These are phyloP conservation scores for Colletotrichum aenigma DNA, from an alignment of 2,329 filamentous ascomycete genomes.

Conservation along the genomic window DNA sequence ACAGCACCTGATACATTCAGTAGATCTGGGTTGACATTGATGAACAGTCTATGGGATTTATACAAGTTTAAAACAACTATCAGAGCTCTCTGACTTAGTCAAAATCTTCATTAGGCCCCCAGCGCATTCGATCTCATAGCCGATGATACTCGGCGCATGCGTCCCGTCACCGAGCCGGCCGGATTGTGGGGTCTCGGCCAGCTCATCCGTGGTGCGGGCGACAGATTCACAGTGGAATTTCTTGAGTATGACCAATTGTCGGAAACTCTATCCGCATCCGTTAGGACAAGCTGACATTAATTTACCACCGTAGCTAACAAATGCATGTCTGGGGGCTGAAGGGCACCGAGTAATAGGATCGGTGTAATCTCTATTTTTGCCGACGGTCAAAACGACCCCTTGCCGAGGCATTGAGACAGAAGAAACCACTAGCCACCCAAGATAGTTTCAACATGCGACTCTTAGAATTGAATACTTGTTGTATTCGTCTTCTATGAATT, in stretches of 20 bases:
- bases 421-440: neutral
- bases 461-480: neutral
- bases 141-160: neutral
- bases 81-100: neutral
- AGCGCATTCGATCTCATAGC: neutral
- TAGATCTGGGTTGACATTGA: neutral
- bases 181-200: neutral
- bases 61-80: neutral
- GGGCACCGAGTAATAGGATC: neutral
- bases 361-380: neutral
- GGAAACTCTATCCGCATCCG: neutral
- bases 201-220: neutral
- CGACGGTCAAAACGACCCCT: neutral
- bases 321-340: neutral
- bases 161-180: neutral
- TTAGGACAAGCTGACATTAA: neutral
- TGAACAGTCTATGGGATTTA: neutral
- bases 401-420: neutral
- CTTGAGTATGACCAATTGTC: neutral
- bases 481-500: neutral
- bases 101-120: too few relatives aligned
- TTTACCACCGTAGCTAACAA: neutral
- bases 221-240: neutral
- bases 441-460: neutral
- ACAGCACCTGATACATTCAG: neutral